Percentiles rank a stretch among this genome's conserved stretches.
Conservation (phyloP, 805 yeast species). For the Cephaloascus albidus region DNA sequence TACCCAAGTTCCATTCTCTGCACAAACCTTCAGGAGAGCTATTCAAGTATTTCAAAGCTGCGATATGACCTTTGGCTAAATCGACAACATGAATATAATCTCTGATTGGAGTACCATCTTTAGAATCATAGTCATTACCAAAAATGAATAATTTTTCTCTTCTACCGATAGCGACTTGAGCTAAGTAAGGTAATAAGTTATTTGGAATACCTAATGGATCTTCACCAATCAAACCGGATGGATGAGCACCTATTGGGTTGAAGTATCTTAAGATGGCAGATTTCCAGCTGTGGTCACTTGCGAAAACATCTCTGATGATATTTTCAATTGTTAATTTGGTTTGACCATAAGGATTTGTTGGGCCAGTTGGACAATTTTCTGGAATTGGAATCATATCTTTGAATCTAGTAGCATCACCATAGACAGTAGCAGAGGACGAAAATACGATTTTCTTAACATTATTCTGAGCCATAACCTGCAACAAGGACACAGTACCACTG, state of each 20-base stretch:
- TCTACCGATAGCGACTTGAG: constrained; percentile 71
- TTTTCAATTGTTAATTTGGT: constrained; percentile 63
- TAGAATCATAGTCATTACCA: constrained; percentile 62
- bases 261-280: constrained; percentile 66
- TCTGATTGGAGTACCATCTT: constrained; percentile 75
- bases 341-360: constrained; percentile 71
- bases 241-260: constrained; percentile 84
- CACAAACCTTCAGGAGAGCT: constrained; percentile 34
- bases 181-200: constrained; percentile 65
- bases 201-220: constrained; percentile 74
- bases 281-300: constrained; percentile 34
- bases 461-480: constrained; percentile 40
- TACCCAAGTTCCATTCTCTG: constrained; percentile 78
- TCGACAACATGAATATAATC: constrained; percentile 80
- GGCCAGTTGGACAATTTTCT: constrained; percentile 65
- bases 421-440: constrained; percentile 75
- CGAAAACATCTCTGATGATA: constrained; percentile 44
- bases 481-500: constrained; percentile 49
- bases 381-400: constrained; percentile 72
- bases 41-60: constrained; percentile 54
- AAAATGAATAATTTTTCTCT: constrained; percentile 58
- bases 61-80: constrained; percentile 67
- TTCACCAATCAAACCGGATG: constrained; percentile 73
- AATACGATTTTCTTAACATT: constrained; percentile 51
- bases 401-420: constrained; percentile 72